These are phyloP conservation scores for Dispira parvispora DNA, from an alignment of 192 early-diverging fungal genomes.

Conservation along the genomic window DNA sequence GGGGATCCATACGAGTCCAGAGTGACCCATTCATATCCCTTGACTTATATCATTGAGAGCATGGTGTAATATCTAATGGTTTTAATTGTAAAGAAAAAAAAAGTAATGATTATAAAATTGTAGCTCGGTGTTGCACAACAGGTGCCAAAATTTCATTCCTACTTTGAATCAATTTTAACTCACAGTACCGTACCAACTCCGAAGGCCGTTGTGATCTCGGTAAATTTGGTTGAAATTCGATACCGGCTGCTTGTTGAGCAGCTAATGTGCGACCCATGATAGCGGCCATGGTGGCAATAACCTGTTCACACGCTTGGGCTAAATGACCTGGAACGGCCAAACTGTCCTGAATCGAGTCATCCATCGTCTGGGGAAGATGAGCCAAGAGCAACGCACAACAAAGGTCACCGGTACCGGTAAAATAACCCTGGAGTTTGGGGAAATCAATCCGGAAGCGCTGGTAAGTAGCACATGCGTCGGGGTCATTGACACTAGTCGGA, in stretches of 20 bases:
- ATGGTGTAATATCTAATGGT: no score
- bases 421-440: constrained; percentile 53
- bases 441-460: constrained; percentile 53
- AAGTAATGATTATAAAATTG: constrained; percentile 11
- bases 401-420: constrained; percentile 88
- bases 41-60: no score
- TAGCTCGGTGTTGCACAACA: constrained; percentile 15
- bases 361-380: constrained; percentile 19
- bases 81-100: no score
- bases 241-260: constrained; percentile 18
- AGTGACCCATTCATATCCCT: no score
- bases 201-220: constrained; percentile 16
- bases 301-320: constrained; percentile 39
- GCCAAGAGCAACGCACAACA: constrained; percentile 62
- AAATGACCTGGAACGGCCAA: constrained; percentile 20
- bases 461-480: neutral
- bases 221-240: constrained; percentile 13
- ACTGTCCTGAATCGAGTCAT: neutral
- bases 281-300: constrained; percentile 47
- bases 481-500: constrained; percentile 6
- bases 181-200: constrained; percentile 36
- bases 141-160: constrained; percentile 40
- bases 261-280: constrained; percentile 46
- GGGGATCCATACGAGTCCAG: no score
- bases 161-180: constrained; percentile 56